phyloP scores from a whole-genome alignment of 2,329 filamentous ascomycete genomes.

The Colletotrichum nymphaeae region DNA sequence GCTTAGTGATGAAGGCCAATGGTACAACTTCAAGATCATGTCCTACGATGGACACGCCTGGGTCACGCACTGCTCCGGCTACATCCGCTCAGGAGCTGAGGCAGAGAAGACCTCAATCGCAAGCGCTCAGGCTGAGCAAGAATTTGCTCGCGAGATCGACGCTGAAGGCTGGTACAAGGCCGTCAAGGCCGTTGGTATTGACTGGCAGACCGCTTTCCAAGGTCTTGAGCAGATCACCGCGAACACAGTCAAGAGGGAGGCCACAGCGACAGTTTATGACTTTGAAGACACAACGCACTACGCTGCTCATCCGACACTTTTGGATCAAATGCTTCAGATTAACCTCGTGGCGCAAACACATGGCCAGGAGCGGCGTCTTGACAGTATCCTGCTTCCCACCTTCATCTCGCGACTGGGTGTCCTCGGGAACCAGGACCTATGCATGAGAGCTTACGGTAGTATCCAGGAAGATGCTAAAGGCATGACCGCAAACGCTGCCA shows the following conservation, averaged over 20 bases:
- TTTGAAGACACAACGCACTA: constrained; percentile 25
- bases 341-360: constrained; percentile 18
- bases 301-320: constrained; percentile 12
- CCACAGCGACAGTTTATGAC: constrained; percentile 21
- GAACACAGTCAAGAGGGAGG: not conserved
- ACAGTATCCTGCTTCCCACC: constrained; percentile 16
- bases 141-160: not conserved
- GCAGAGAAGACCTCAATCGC: not conserved
- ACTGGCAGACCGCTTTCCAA: constrained; percentile 23
- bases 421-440: constrained; percentile 7
- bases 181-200: constrained; percentile 13
- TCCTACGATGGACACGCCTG: constrained; percentile 43
- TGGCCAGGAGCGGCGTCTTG: not conserved
- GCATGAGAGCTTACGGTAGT: constrained; percentile 20
- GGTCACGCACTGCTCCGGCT: constrained; percentile 41
- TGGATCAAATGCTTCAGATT: constrained; percentile 29
- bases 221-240: constrained; percentile 23
- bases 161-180: constrained; percentile 24
- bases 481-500: constrained; percentile 8
- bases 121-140: constrained; percentile 6
- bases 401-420: constrained; percentile 5
- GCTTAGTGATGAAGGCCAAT: constrained; percentile 25
- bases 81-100: constrained; percentile 15
- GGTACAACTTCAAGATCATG: constrained; percentile 49
- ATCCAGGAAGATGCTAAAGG: constrained; percentile 6